Evolutionary conservation across 192 early-diverging fungal genomes (phyloP), one percentile per base, ranked within the genome.

Genomic region (Entophlyctis helioformis): DNA sequence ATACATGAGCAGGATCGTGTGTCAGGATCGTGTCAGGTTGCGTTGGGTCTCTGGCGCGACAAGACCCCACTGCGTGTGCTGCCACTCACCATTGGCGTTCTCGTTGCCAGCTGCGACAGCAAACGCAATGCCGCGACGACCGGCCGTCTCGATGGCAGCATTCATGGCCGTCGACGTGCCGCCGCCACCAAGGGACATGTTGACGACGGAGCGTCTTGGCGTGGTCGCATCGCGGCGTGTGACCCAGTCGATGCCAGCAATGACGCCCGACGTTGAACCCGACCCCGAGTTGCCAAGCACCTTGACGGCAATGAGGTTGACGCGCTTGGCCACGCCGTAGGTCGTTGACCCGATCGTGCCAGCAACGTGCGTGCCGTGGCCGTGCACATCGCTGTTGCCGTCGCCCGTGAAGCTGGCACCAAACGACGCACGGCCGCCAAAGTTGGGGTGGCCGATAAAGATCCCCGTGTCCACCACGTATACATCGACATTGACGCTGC

Each of bases 141-240:
- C 34, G 80, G 40, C 11, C 56, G 44, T 49, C 3, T 51, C 27
- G 36, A 67, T 53, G 10, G 59, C 62, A 0, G 54, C 47, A 54
- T 92, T 79, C 43, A 89, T 58, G 2, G 80, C 65, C 33, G 58
- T 64, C 47, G 74, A 81, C 43, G n/a, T n/a, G n/a, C 64, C 61
- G n/a, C 80, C 77, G 49, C 85, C 88, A 29, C 85, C 86, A 39
- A 91, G 60, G 27, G 75, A 81, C 87, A 95, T 56, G 57, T 44
- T 62, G 1, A 48, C 54, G 24, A 52, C 47, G 22, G 50, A 8
- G 29, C 11, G 6, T 31, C 29, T 31, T 11, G 29, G 11, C 29
- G 4, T 31, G 29, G 6, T 4, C 29, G 4, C 29, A 4, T 31
- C 29, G 29, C 11, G 29, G 29, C 11, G 6, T 8, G 29, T 31